Evolutionary conservation across 805 yeast genomes (phyloP).

Genomic region (Candida sithepensis): DNA sequence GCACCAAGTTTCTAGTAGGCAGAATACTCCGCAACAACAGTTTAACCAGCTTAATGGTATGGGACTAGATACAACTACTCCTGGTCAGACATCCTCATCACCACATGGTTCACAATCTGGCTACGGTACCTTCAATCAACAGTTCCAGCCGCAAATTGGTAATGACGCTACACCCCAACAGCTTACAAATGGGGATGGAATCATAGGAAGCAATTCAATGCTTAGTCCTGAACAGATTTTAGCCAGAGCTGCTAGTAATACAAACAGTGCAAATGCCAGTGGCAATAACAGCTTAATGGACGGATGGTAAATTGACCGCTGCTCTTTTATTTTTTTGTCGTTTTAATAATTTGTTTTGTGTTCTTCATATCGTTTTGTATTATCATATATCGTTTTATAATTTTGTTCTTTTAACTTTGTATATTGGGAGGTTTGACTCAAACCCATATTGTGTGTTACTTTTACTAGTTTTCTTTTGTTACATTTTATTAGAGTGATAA

Average conservation of each 20-base stretch:
- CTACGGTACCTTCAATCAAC: conserved; percentile 1
- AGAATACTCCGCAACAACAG: conserved; percentile 17
- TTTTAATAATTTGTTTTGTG: not conserved
- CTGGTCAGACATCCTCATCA: conserved; percentile 7
- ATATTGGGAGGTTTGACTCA: not conserved
- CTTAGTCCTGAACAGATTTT: conserved; percentile 34
- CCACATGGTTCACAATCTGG: conserved; percentile 19
- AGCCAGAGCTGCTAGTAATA: conserved; percentile 25
- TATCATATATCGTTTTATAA: not conserved
- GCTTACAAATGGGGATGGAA: conserved; percentile 7
- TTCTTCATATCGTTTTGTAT: not conserved
- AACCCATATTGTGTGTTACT: not conserved
- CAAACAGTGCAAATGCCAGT: conserved; percentile 2
- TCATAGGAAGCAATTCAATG: conserved; percentile 8
- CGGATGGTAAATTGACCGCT: conserved; percentile 21
- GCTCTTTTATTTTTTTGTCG: no score
- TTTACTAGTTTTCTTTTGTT: not conserved
- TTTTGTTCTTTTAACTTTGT: not conserved
- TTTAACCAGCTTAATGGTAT: conserved; percentile 10
- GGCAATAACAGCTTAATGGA: conserved; percentile 14
- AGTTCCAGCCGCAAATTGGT: conserved; percentile 7
- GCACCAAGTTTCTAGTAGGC: conserved; percentile 22
- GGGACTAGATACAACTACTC: conserved; percentile 1
- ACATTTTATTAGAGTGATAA: no score
- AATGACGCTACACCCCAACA: conserved; percentile 9